Base-by-base conservation (phyloP, 257 asterid genomes). In the Buddleja alternifolia region DNA sequence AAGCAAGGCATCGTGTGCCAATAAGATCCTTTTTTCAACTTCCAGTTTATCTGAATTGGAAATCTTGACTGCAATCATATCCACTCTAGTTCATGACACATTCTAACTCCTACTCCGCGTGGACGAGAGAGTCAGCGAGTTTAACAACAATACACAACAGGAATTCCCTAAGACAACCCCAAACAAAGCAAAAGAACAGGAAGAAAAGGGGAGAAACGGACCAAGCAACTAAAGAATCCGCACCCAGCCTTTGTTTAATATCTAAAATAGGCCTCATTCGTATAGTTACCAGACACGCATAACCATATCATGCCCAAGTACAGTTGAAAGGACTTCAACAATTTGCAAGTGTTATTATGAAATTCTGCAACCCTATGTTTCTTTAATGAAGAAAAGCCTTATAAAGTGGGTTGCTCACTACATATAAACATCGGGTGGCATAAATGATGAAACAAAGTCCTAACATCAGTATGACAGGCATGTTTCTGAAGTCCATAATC, bases 401-500 rank as follows among this genome's bases (percentile, higher is more conserved):
- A 64, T 10, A 48, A 64, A 34, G 47, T 19, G 32, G 14, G 2
- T 47, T 32, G 11, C 4, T 25, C n/a, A 11, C 39, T 24, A 0
- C 16, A 53, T 20, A 53, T 23, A 3, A 2, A 53, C 20, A 23
- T 23, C 19, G 1, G 12, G 24, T n/a, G 11, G 5, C n/a, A n/a
- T n/a, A n/a, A 10, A 36, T 37, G 44, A 70, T 60, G 51, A 11
- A 36, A 60, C 7, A 42, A 63, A 65, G 74, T 16, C 40, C 53
- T 47, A 39, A 32, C 15, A 54, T 50, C 57, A 34, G 34, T 40
- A 69, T 54, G 50, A 9, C 32, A n/a, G 62, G 23, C 24, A 32
- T 67, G 59, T 39, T 12, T 10, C 46, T 46, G 63, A 55, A 41
- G 53, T 72, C 72, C 9, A 46, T 24, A 29, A 61, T 66, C 15